Evolutionary conservation across 345 rosid genomes (phyloP), one percentile per base, ranked within the genome.

Genomic region (Murraya paniculata): DNA sequence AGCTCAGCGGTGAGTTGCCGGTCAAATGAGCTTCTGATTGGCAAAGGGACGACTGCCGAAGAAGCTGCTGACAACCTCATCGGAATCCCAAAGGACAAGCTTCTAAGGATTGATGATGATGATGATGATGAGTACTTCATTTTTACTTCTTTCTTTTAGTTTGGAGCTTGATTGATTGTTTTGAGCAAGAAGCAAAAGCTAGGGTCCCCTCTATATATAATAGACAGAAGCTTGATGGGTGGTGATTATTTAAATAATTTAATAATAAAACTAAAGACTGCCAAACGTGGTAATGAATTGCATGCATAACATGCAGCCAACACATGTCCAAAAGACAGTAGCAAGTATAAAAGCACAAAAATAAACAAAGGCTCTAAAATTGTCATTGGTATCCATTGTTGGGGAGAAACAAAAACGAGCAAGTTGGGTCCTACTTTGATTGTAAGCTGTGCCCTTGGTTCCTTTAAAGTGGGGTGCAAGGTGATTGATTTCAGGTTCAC

Each of bases 21-120:
- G 28, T 48, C 71, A 22, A 75, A 75, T 50, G 33, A 13, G 62
- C 50, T 30, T 64, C 59, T 75, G 10, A n/a, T 27, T 2, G 30
- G 77, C 21, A 74, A 74, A 61, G 77, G 77, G 14, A 16, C 55
- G 18, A 74, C 77, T 8, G 58, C 77, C 1, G 68, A 27, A 16
- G 77, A 60, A 39, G 77, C 36, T 25, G 58, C 68, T 13, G 68
- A 74, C 4, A 28, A 38, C 25, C 76, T 58, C 66, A 3, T 7
- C 19, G 50, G 65, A 57, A 41, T 68, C 33, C 33, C 33, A 6
- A 74, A 18, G 2, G 68, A 74, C 18, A 74, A 36, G 6, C 68
- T 74, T 61, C 68, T 21, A 10, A 74, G 58, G 14, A 61, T 21
- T 27, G 77, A 25, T 38, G 68, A 18, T 39, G 77, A 39, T 58